Evolutionary conservation across 371 early-diverging fungal species (phyloP), one percentile per base, ranked within the genome.

Genomic region (Lichtheimia ramosa): DNA sequence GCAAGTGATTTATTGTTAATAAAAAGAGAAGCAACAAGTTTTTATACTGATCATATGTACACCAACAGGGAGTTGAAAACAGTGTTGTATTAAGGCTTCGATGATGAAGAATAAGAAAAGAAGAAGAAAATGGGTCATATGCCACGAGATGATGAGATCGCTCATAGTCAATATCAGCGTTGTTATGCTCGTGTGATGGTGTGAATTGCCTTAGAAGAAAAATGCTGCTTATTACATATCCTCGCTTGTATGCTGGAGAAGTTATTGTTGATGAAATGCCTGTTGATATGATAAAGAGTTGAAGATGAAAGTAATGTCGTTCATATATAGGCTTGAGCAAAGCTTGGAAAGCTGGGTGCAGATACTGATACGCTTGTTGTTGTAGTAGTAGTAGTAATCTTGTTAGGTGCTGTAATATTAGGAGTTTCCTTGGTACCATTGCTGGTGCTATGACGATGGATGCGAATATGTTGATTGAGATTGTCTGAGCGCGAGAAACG

Each of bases 401-500:
- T 46, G 46, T 46, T 46, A 2, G 34, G 34, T 46, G 46, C 21
- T 16, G 15, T 46, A 46, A 18, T 46, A 18, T 7, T 21, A 18
- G 46, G 46, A 46, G 21, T 5, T 41, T 59, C 56, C 43, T 57
- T 40, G 28, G 40, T 67, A 58, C 43, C 60, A 43, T 53, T 66
- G 40, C 58, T 53, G 15, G 56, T 63, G 43, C 68, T 85, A 61
- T 84, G 83, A n/a, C 82, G 78, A 58, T 85, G 86, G 48, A 83
- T 85, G 23, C 83, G 82, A 54, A 86, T 81, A 56, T 90, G 92
- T 62, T 89, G 88, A 54, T 87, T 85, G 57, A 94, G 66, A 67
- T 93, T 93, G 65, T 94, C 94, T 39, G 88, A 86, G 51, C 96
- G 82, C 8, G 92, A 87, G 73, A 96, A 96, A 0, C 83, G 68